These are phyloP conservation scores for Botryotinia globosa DNA, from an alignment of 2,329 filamentous ascomycete genomes.

Conservation along the genomic window DNA sequence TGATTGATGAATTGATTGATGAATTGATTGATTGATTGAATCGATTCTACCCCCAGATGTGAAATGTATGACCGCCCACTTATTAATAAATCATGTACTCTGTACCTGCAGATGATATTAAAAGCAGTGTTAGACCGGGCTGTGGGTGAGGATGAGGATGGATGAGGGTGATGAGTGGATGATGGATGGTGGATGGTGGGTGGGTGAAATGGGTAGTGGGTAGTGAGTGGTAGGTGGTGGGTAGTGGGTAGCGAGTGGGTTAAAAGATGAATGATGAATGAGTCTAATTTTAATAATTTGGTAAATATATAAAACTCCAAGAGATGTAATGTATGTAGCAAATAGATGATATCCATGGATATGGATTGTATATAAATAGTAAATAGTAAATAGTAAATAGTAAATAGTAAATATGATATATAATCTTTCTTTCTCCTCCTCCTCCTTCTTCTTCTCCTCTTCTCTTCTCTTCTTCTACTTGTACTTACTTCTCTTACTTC, in stretches of 20 bases:
- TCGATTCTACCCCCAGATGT: background rate
- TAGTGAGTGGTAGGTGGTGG: background rate
- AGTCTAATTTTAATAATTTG: background rate
- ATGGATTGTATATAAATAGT: too few species aligned
- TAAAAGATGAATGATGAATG: background rate
- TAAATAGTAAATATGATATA: too few species aligned
- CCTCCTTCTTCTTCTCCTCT: too few species aligned
- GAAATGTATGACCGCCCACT: background rate
- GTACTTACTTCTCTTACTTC: background rate
- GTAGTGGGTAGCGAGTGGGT: background rate
- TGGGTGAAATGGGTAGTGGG: too few species aligned
- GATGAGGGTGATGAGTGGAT: too few species aligned
- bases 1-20: too few species aligned
- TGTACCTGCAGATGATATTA: constrained; percentile 3
- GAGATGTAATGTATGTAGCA: too few species aligned
- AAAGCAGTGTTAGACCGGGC: background rate
- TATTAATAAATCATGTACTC: constrained; percentile 4
- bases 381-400: too few species aligned
- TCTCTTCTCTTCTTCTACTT: background rate
- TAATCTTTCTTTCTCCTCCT: too few species aligned
- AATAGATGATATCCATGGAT: too few species aligned
- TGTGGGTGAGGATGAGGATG: background rate
- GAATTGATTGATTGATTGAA: background rate
- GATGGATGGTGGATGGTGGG: background rate
- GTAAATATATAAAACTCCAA: too few species aligned